Percentiles rank a stretch among this genome's conserved stretches.
Conservation (phyloP, 2,329 filamentous ascomycete species). For the Pseudocercospora musae region DNA sequence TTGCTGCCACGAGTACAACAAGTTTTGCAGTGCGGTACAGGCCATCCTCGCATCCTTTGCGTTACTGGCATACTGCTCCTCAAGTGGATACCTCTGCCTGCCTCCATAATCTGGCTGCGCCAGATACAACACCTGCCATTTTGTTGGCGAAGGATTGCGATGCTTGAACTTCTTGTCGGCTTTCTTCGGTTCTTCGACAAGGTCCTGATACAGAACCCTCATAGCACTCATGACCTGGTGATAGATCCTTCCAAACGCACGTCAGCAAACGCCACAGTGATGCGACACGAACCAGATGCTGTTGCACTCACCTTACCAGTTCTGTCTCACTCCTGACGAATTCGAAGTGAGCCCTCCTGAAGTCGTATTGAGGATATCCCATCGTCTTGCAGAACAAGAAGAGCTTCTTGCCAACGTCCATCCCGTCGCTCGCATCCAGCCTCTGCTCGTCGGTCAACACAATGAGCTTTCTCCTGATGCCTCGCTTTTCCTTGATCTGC, state of each 20-base stretch:
- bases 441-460: neutral
- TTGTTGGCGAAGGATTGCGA: neutral
- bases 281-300: neutral
- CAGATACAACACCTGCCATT: neutral
- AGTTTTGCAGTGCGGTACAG: conserved; percentile 3
- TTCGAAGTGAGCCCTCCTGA: neutral
- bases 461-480: neutral
- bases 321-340: neutral
- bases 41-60: conserved; percentile 2
- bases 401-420: neutral
- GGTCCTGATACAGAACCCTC: conserved; percentile 1
- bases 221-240: conserved; percentile 5
- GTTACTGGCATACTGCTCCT: neutral
- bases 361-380: neutral
- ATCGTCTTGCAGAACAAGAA: neutral
- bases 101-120: neutral
- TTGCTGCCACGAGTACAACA: neutral
- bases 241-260: neutral
- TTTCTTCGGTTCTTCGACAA: conserved; percentile 1
- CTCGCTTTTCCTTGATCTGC: neutral
- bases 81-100: neutral
- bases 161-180: conserved; percentile 6
- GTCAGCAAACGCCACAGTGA: neutral
- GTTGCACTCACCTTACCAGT: neutral
- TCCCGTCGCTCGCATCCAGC: neutral